Conservation (phyloP, 768 basidiomycete genomes). For the Sutorius australiensis region DNA sequence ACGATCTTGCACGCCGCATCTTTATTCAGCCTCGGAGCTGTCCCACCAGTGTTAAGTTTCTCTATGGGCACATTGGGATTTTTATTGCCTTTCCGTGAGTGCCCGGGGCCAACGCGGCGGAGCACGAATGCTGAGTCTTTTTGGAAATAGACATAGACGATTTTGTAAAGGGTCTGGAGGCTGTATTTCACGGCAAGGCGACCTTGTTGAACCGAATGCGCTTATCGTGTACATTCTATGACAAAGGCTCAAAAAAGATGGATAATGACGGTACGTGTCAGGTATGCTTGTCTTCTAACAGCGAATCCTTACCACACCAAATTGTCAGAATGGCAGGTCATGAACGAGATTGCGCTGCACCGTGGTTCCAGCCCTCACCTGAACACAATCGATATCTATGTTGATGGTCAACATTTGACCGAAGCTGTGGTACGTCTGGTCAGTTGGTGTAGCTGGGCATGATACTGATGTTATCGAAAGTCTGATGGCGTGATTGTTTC, state of each 20-base stretch:
- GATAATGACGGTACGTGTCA: conserved; percentile 52
- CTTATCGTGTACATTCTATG: conserved; percentile 74
- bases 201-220: conserved; percentile 89
- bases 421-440: conserved; percentile 79
- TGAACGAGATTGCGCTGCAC: conserved; percentile 95
- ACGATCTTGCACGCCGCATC: conserved; percentile 93
- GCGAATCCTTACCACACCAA: background rate
- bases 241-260: conserved; percentile 55
- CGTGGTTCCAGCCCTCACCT: conserved; percentile 89
- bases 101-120: background rate
- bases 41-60: conserved; percentile 75
- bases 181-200: conserved; percentile 74
- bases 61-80: conserved; percentile 86
- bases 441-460: conserved; percentile 7
- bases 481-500: conserved; percentile 93
- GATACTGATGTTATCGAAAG: conserved; percentile 38
- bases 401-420: conserved; percentile 92
- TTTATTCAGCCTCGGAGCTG: conserved; percentile 83
- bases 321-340: conserved; percentile 82
- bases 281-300: background rate
- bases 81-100: conserved; percentile 87
- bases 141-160: conserved; percentile 74
- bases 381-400: conserved; percentile 90
- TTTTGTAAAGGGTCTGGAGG: conserved; percentile 74
- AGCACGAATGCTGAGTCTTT: conserved; percentile 1